Percentiles rank a stretch among this genome's conserved stretches.
Evolutionary conservation across 495 filamentous ascomycete species (phyloP).

Genomic region (Hypoxylon intermedium): DNA sequence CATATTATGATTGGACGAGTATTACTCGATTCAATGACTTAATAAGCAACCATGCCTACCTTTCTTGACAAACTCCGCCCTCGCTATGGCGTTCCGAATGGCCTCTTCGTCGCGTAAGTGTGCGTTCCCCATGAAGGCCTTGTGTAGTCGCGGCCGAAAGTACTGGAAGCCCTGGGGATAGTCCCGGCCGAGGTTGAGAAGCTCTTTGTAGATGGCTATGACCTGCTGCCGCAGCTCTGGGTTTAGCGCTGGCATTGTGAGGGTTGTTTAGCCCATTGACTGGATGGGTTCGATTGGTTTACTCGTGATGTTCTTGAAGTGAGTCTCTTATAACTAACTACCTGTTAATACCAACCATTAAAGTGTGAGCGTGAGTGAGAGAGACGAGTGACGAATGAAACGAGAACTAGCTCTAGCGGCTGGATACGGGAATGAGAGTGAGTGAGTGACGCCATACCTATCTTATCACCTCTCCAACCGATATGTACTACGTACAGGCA

Average conservation of each 20-base stretch:
- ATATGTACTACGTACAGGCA: too few species aligned
- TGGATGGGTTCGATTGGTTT: not conserved
- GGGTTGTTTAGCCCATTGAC: conserved; percentile 4
- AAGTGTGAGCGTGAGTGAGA: not conserved
- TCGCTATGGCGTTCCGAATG: conserved; percentile 75
- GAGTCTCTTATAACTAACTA: not conserved
- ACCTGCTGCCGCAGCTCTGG: conserved; percentile 76
- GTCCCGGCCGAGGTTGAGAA: conserved; percentile 81
- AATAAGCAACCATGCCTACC: too few species aligned
- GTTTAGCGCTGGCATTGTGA: conserved; percentile 46
- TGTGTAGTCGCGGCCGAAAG: conserved; percentile 81
- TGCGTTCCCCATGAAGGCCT: conserved; percentile 80
- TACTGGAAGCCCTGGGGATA: conserved; percentile 89
- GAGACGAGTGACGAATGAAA: too few species aligned
- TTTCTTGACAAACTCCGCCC: conserved; percentile 90
- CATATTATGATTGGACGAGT: too few species aligned
- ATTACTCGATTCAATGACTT: too few species aligned
- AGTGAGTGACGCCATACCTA: too few species aligned
- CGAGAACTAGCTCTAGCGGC: too few species aligned
- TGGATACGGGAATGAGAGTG: too few species aligned
- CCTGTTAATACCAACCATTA: too few species aligned
- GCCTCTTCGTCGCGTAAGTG: conserved; percentile 71
- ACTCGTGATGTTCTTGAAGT: not conserved
- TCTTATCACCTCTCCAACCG: too few species aligned
- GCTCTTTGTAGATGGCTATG: conserved; percentile 92